These are phyloP conservation scores for Serendipita indica DNA, from an alignment of 768 basidiomycete genomes.

Conservation along the genomic window DNA sequence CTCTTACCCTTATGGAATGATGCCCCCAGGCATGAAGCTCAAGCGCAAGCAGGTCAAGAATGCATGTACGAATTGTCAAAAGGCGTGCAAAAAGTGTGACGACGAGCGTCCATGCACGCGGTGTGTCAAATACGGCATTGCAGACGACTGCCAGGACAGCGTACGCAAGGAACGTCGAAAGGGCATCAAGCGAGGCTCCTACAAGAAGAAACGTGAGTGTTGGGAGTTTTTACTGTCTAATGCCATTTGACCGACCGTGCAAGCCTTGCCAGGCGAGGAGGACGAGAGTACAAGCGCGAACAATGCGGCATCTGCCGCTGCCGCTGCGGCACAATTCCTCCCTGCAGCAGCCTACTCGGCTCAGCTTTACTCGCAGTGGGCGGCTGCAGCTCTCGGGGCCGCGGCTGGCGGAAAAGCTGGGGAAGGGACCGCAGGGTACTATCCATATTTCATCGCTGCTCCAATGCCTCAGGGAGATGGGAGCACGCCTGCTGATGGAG, in stretches of 20 bases:
- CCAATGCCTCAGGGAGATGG: not conserved
- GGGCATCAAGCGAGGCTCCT: slow-evolving; percentile 73
- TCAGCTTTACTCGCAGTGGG: not conserved
- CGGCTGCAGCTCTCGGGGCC: not conserved
- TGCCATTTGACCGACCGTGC: not conserved
- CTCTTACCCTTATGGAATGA: not conserved
- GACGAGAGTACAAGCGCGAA: not conserved
- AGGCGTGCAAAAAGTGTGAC: slow-evolving; percentile 85
- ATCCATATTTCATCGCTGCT: slow-evolving; percentile 10
- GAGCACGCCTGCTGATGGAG: not conserved
- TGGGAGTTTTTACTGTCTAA: not conserved
- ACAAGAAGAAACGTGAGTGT: slow-evolving; percentile 80
- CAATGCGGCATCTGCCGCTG: not conserved
- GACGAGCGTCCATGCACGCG: slow-evolving; percentile 84
- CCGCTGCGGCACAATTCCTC: not conserved
- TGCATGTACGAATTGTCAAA: slow-evolving; percentile 81
- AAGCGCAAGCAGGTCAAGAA: slow-evolving; percentile 86
- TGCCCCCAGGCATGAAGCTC: slow-evolving; percentile 21
- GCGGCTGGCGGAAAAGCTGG: not conserved
- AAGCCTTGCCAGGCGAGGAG: not conserved
- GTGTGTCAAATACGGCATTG: slow-evolving; percentile 80
- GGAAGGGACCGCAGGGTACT: not conserved
- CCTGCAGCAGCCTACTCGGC: not conserved
- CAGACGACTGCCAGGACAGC: slow-evolving; percentile 79
- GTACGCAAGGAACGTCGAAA: slow-evolving; percentile 86